These are phyloP conservation scores for Daldinia eschscholtzii DNA, from an alignment of 2,329 filamentous ascomycete genomes.

Conservation along the genomic window DNA sequence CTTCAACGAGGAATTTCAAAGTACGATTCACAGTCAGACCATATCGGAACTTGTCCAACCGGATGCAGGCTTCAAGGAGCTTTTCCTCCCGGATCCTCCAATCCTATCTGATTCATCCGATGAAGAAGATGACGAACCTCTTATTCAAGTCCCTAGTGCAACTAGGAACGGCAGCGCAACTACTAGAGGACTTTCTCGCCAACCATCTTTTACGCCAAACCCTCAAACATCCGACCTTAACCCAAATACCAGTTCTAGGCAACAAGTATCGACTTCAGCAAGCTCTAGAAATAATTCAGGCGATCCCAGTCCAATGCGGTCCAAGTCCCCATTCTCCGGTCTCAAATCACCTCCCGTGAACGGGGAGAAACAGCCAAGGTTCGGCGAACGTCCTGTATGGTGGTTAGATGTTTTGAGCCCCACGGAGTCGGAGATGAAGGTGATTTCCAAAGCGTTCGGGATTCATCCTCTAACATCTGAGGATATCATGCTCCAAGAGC, in stretches of 20 bases:
- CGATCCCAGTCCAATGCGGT: slow-evolving; percentile 42
- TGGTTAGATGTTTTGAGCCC: slow-evolving; percentile 95
- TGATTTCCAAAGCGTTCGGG: slow-evolving; percentile 90
- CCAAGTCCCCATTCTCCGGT: slow-evolving; percentile 43
- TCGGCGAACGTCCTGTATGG: slow-evolving; percentile 90
- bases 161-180: slow-evolving; percentile 54
- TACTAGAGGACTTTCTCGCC: slow-evolving; percentile 61
- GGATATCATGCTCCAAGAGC: slow-evolving; percentile 97
- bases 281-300: slow-evolving; percentile 44
- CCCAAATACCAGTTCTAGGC: slow-evolving; percentile 34
- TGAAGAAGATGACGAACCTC: slow-evolving; percentile 69
- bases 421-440: slow-evolving; percentile 95
- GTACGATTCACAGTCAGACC: slow-evolving; percentile 94
- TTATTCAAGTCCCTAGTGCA: slow-evolving; percentile 46
- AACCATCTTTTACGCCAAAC: slow-evolving; percentile 57
- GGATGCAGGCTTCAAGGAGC: slow-evolving; percentile 83
- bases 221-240: slow-evolving; percentile 39
- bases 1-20: slow-evolving; percentile 97
- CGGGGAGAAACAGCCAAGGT: slow-evolving; percentile 57
- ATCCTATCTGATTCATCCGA: slow-evolving; percentile 79
- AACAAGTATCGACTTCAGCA: slow-evolving; percentile 29
- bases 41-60: slow-evolving; percentile 93
- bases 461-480: slow-evolving; percentile 96
- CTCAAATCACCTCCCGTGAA: slow-evolving; percentile 48
- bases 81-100: slow-evolving; percentile 90